Evolutionary conservation across 345 rosid species (phyloP).

Genomic region (Euclidium syriacum): DNA sequence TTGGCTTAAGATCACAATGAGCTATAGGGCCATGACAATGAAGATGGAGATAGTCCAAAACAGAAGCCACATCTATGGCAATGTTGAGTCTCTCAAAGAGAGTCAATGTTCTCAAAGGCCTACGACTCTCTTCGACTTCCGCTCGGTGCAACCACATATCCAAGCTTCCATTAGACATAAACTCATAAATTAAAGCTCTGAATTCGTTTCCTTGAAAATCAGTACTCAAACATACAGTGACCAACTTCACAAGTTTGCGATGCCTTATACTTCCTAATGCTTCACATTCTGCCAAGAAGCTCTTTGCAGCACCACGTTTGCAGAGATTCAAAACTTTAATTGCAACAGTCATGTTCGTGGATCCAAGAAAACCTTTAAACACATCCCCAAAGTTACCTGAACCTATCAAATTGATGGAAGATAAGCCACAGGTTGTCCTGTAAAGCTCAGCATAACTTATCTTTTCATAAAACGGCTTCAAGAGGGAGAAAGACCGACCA

Average conservation of each 20-base stretch:
- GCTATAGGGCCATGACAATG: neutral
- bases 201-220: slow-evolving; percentile 15
- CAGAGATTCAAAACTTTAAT: too few species aligned
- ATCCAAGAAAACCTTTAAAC: neutral
- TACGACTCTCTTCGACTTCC: too few species aligned
- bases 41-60: slow-evolving; percentile 12
- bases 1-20: slow-evolving; percentile 28
- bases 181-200: neutral
- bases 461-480: neutral
- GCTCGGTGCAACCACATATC: too few species aligned
- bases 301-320: too few species aligned
- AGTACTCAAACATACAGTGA: slow-evolving; percentile 27
- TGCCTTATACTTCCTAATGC: slow-evolving; percentile 26
- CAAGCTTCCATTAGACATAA: too few species aligned
- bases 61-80: too few species aligned
- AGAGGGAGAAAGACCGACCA: neutral
- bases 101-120: too few species aligned
- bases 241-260: slow-evolving; percentile 30
- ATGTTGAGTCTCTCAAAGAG: too few species aligned
- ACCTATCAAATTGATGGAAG: too few species aligned
- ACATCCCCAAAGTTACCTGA: too few species aligned
- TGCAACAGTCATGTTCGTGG: neutral
- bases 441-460: slow-evolving; percentile 6
- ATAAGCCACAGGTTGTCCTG: slow-evolving; percentile 18
- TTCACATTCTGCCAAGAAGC: slow-evolving; percentile 38